Conservation (phyloP, 805 yeast genomes). For the Zygosaccharomyces bisporus region DNA sequence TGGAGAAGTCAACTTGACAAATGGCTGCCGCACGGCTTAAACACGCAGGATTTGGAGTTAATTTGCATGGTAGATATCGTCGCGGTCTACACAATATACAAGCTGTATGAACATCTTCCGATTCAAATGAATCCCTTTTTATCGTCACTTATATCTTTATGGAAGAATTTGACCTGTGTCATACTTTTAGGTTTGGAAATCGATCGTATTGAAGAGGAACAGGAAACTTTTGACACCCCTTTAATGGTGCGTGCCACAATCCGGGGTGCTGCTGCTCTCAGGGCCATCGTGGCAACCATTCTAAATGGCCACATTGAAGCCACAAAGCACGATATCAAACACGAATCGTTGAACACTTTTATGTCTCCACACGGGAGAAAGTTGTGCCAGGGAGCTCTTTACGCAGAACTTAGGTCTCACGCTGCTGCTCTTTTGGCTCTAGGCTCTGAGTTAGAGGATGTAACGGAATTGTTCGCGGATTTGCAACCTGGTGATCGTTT, state of each 20-base stretch:
- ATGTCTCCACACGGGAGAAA: slow-evolving; percentile 66
- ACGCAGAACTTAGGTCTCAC: slow-evolving; percentile 54
- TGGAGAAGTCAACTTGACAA: slow-evolving; percentile 36
- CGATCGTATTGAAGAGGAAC: slow-evolving; percentile 48
- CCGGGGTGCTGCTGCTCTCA: slow-evolving; percentile 59
- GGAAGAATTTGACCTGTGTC: slow-evolving; percentile 64
- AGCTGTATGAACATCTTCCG: slow-evolving; percentile 38
- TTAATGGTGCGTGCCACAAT: slow-evolving; percentile 46
- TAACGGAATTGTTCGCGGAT: slow-evolving; percentile 52
- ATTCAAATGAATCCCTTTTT: slow-evolving; percentile 56
- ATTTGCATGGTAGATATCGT: slow-evolving; percentile 45
- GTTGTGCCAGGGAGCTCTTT: slow-evolving; percentile 55
- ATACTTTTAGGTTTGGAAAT: slow-evolving; percentile 58
- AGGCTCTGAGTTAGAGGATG: slow-evolving; percentile 46
- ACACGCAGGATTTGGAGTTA: slow-evolving; percentile 42
- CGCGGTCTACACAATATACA: slow-evolving; percentile 43
- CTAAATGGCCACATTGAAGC: slow-evolving; percentile 47
- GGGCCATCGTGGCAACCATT: slow-evolving; percentile 59
- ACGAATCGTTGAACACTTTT: slow-evolving; percentile 55
- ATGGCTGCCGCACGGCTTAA: slow-evolving; percentile 37
- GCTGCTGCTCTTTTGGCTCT: slow-evolving; percentile 52
- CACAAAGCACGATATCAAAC: slow-evolving; percentile 52
- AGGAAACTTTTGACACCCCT: slow-evolving; percentile 42
- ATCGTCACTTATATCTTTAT: slow-evolving; percentile 51
- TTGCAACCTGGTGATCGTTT: slow-evolving; percentile 58